Base-by-base conservation (phyloP, 441 rosid genomes). In the Biscutella auriculata region DNA sequence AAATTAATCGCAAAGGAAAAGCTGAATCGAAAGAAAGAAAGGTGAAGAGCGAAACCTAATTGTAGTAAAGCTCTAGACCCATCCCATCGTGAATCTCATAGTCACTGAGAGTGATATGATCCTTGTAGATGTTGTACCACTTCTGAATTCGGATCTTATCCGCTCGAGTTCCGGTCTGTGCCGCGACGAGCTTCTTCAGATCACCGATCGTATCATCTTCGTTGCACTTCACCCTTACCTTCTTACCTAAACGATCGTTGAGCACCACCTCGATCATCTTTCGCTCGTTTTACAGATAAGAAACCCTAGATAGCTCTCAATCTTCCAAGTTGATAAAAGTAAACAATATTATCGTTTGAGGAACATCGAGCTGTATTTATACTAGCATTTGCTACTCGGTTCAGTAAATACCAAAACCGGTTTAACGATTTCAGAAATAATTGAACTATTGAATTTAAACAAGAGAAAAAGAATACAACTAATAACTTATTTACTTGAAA, bases 201-300 rank as follows among this genome's bases (percentile, higher is more conserved):
- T 89, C 93, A n/a, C 97, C 88, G 62, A 86, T 86, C 12, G 88
- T 82, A 63, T 89, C 93, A 39, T 84, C 95, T 0, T 84, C 95
- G 78, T 86, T 86, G 69, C 95, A 86, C 72, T 86, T 86, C 53
- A 88, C 95, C 21, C 95, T 60, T 4, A 86, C 90, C 75, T 88
- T 88, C 80, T 88, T 82, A 62, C 95, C 93, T 32, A 89, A 28
- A 30, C 93, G 73, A 34, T 81, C 90, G 77, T 84, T 86, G 61
- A 89, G 52, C 61, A 83, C 95, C 65, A 85, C 96, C 75, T 88
- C 89, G 5, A 88, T 77, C 91, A 85, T 83, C 78, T 76, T 68
- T 27, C 47, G 14, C 27, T 10, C 10, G 10, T 48, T 48, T 36
- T 49, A 30, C 26, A 30, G 15, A 11, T 48, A 6, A 25, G 10